Conservation (phyloP, 176 grass and related monocot genomes). For the Hordeum vulgare region MorexV3_pseudomolecules_assembly NC_058524.1:113268872-113269371, state of each 20-base stretch:
- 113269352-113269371: not conserved
- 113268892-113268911: not conserved
- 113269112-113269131: constrained; percentile 5
- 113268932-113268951: not conserved
- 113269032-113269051: not conserved
- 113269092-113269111: constrained; percentile 24
- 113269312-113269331: not conserved
- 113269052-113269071: not conserved
- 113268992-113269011: not conserved
- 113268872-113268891: not conserved
- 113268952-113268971: not conserved
- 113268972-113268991: not conserved
- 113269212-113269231: not conserved
- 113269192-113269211: not conserved
- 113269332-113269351: not conserved
- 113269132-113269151: not conserved
- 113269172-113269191: not conserved
- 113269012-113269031: not conserved
- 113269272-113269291: not conserved
- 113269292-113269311: not conserved
- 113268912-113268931: not conserved
- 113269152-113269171: not conserved
- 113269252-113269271: too few species aligned
- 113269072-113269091: not conserved
- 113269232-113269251: not conserved